Base-by-base conservation (phyloP, 2,329 filamentous ascomycete genomes). In the Mycogone perniciosa region DNA sequence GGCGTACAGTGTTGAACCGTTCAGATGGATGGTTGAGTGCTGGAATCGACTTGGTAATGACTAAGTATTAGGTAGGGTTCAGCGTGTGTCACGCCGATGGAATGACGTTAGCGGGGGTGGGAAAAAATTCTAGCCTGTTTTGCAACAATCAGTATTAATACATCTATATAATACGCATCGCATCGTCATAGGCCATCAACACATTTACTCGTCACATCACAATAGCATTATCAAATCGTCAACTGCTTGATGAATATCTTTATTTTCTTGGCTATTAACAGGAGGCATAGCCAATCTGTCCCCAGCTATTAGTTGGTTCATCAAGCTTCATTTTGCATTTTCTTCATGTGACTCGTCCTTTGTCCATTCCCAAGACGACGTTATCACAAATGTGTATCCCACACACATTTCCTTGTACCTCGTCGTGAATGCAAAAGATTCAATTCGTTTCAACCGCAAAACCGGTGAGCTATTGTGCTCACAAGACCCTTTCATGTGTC, bases 401-500 rank as follows among this genome's bases (percentile, higher is more conserved):
- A 31, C 50, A 48, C 35, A 35, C 46, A 45, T 40, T 27, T 42
- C 50, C 46, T 26, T 37, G 37, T 42, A 37, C 41, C 10, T 44
- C 37, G 45, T 39, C 31, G 33, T 41, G 13, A 31, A 45, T 40
- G 44, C 45, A 44, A 56, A 52, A 31, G 43, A 26, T 47, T 45
- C 31, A 40, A 39, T 46, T 42, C 38, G 31, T 44, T 42, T 44
- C 45, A 45, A 31, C 38, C 44, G 48, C 38, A 4, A 29, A 33
- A 35, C 37, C 7, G 27, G 43, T 26, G 43, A 40, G 31, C 34
- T 42, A 34, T 27, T 31, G 30, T 42, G 9, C 46, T 46, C 48
- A 42, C 46, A 37, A 51, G 44, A 30, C 41, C 11, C 44, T 29
- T 37, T 59, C 57, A 52, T 57, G 37, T 54, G 56, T 47, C 56